Conservation (phyloP, 306 rosid genomes). For the Ceratonia siliqua region DNA sequence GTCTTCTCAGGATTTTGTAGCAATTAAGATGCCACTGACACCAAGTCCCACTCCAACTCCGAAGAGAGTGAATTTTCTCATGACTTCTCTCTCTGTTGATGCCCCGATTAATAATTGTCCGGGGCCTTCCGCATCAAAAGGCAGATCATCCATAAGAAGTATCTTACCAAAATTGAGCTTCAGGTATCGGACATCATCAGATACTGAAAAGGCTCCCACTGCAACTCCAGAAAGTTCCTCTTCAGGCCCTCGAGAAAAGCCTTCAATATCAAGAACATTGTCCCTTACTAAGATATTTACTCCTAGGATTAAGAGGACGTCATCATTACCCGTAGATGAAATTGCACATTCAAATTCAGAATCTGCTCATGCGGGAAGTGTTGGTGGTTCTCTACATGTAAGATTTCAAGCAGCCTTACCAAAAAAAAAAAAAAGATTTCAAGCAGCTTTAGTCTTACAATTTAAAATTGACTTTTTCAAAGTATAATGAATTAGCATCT, state of each 20-base stretch:
- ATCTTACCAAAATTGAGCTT: conserved; percentile 88
- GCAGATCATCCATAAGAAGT: conserved; percentile 63
- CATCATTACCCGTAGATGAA: conserved; percentile 82
- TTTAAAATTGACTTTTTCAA: background rate
- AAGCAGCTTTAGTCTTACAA: background rate
- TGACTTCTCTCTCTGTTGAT: conserved; percentile 55
- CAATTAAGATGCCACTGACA: conserved; percentile 69
- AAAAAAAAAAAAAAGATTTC: no score
- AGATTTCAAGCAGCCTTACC: conserved; percentile 38
- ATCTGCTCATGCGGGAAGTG: conserved; percentile 72
- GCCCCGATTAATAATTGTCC: conserved; percentile 57
- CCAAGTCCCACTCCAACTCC: conserved; percentile 90
- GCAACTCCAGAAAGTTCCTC: conserved; percentile 55
- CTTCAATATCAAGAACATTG: conserved; percentile 71
- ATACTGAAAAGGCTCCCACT: conserved; percentile 54
- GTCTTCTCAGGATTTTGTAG: conserved; percentile 60
- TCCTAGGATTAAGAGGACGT: conserved; percentile 84
- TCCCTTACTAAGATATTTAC: conserved; percentile 80
- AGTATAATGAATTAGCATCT: background rate
- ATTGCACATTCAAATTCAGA: conserved; percentile 55
- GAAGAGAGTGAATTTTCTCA: conserved; percentile 80
- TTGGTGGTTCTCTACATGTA: conserved; percentile 57
- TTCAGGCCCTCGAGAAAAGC: conserved; percentile 63
- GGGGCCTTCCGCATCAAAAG: conserved; percentile 67
- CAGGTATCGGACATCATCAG: conserved; percentile 62